A percentile compares a stretch with the other conserved stretches of the same genome.
Evolutionary conservation across 2,329 filamentous ascomycete species (phyloP).

Genomic region (Pyrenophora seminiperda): DNA sequence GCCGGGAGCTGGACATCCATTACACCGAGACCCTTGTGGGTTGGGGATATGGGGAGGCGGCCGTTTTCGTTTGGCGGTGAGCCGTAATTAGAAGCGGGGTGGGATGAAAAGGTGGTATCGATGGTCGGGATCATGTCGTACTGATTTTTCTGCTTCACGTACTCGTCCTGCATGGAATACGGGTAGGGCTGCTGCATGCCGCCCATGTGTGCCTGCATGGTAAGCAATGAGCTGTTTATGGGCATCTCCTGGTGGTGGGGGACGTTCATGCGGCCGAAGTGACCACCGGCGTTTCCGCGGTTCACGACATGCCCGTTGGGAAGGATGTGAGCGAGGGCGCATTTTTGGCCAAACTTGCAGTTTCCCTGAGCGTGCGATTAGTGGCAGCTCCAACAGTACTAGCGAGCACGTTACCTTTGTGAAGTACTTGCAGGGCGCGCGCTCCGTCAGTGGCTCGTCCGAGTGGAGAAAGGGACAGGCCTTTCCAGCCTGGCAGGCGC

Average conservation of each 20-base stretch:
- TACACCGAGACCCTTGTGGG: constrained; percentile 77
- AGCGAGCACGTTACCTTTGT: constrained; percentile 72
- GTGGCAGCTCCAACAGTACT: neutral
- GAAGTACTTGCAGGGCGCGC: constrained; percentile 95
- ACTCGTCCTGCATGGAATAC: constrained; percentile 51
- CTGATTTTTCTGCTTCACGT: constrained; percentile 39
- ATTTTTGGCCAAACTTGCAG: constrained; percentile 98
- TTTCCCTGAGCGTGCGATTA: constrained; percentile 70
- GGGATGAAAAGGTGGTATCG: constrained; percentile 64
- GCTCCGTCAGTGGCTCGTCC: constrained; percentile 80
- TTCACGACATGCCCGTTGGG: constrained; percentile 93
- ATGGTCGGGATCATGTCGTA: constrained; percentile 61
- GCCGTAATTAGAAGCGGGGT: constrained; percentile 71
- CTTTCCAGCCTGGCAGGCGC: constrained; percentile 92
- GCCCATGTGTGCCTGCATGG: constrained; percentile 58
- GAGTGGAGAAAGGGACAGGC: constrained; percentile 97
- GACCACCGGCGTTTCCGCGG: constrained; percentile 58
- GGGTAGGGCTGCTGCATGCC: constrained; percentile 49
- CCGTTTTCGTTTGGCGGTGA: constrained; percentile 74
- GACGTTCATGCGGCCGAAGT: constrained; percentile 72
- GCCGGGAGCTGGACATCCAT: constrained; percentile 90
- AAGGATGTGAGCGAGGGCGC: constrained; percentile 93
- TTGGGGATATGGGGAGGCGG: constrained; percentile 79
- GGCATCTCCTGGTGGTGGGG: constrained; percentile 70
- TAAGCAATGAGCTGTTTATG: constrained; percentile 74